phyloP scores from a whole-genome alignment of 805 yeast species.

The Lipomyces lipofer region DNA sequence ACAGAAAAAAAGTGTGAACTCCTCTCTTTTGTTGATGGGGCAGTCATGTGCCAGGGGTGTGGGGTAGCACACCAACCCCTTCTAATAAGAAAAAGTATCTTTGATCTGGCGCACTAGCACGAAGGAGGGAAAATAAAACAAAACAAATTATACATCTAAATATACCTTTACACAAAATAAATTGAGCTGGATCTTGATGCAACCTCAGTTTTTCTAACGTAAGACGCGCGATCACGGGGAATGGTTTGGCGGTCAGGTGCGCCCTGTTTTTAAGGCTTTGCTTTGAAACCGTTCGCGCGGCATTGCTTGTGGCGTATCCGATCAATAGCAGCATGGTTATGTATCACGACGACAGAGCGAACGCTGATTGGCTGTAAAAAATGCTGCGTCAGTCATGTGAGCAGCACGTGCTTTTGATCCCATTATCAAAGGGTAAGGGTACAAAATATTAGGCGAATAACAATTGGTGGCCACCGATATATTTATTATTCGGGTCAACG shows the following conservation, averaged over 20 bases:
- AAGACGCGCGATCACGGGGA: slow-evolving; percentile 25
- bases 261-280: not conserved
- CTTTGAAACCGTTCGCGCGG: not conserved
- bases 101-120: not conserved
- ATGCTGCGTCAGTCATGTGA: slow-evolving; percentile 18
- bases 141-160: not conserved
- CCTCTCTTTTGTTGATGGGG: not conserved
- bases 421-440: too few species aligned
- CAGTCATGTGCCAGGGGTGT: slow-evolving; percentile 27
- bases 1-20: not conserved
- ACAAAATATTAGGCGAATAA: too few species aligned
- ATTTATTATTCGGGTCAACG: too few species aligned
- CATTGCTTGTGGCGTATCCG: not conserved
- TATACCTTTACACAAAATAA: not conserved
- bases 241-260: slow-evolving; percentile 8
- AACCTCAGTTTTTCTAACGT: not conserved
- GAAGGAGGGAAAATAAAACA: not conserved
- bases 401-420: slow-evolving; percentile 11
- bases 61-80: not conserved
- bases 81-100: not conserved
- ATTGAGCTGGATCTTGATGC: not conserved
- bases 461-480: too few species aligned
- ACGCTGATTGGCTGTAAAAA: slow-evolving; percentile 4
- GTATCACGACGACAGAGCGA: not conserved
- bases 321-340: not conserved